Evolutionary conservation across 352 stramenopile species (phyloP), one percentile per base, ranked within the genome.

Genomic region (Pythium phragmiticola): DNA sequence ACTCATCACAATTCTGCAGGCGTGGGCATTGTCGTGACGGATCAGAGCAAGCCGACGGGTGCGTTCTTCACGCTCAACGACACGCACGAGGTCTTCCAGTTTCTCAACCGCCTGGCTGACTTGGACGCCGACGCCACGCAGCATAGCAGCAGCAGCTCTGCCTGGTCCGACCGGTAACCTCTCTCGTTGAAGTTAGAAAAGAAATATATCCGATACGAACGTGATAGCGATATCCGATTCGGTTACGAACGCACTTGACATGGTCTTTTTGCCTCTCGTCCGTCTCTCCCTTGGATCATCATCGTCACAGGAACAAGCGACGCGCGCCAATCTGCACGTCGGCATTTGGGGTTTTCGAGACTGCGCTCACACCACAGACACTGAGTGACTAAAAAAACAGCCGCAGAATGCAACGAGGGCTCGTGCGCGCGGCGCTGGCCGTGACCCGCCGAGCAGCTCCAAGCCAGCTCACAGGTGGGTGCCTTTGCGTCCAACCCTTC

Each of bases 11-110:
- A 57, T 36, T 19, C 16, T 28, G 14, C 23, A 84, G 76, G 85
- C 9, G 82, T 88, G n/a, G 85, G 83, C n/a, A 94, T 94, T 59
- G 69, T 92, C 36, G 85, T 94, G 17, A 91, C 83, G 2, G 85
- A 94, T 61, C 71, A 87, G 52, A 92, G 82, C 64, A 75, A 70
- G 61, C 72, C 70, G 23, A 92, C 85, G 0, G 79, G 77, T 33
- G 85, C 85, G 11, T 88, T 75, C 45, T 92, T 89, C 62, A 92
- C 83, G 37, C 79, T 94, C 47, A 77, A 87, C 12, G 81, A 94
- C 64, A 90, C 83, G 28, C 77, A 77, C 34, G 72, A 94, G 49
- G 85, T 94, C 26, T 76, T 76, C 45, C 63, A 87, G 54, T 92
- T 94, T 66, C 73, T 94, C 21, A 84, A 91, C 65, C 74, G 73